Percentiles rank a stretch among this genome's conserved stretches.
Evolutionary conservation across 208 protist species (phyloP).

Genomic region (Trypanosoma brucei): DNA sequence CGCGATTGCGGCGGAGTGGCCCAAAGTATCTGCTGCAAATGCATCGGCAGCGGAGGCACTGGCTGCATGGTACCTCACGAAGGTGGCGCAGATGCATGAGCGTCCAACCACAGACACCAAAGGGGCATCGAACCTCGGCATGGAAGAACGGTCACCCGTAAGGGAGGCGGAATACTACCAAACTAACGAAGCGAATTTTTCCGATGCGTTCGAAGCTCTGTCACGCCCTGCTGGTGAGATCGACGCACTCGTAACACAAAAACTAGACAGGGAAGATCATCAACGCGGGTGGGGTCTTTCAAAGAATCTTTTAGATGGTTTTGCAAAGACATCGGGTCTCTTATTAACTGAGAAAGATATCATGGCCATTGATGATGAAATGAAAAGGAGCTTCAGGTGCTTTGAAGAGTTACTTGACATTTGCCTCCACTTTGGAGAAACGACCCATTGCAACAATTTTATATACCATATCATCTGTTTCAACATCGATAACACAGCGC

Average conservation of each 20-base stretch:
- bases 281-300: constrained; percentile 2
- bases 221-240: constrained; percentile 3
- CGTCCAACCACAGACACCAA: not conserved
- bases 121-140: not conserved
- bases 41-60: constrained; percentile 20
- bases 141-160: not conserved
- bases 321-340: constrained; percentile 2
- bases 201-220: constrained; percentile 19
- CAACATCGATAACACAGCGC: not conserved
- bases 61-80: constrained; percentile 42
- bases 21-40: constrained; percentile 12
- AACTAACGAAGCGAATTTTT: constrained; percentile 19
- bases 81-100: constrained; percentile 40
- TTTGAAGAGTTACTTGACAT: constrained; percentile 23
- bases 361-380: not conserved
- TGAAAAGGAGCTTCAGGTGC: not conserved
- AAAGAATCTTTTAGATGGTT: constrained; percentile 10
- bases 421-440: constrained; percentile 3
- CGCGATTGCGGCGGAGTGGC: constrained; percentile 25
- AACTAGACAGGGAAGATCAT: not conserved
- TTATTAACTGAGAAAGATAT: not conserved
- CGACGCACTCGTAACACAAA: not conserved
- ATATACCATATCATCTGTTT: constrained; percentile 4
- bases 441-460: constrained; percentile 6
- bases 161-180: not conserved